Evolutionary conservation across 1,284 basidiomycete species (phyloP).

Genomic region (Fomitopsis betulina): DNA sequence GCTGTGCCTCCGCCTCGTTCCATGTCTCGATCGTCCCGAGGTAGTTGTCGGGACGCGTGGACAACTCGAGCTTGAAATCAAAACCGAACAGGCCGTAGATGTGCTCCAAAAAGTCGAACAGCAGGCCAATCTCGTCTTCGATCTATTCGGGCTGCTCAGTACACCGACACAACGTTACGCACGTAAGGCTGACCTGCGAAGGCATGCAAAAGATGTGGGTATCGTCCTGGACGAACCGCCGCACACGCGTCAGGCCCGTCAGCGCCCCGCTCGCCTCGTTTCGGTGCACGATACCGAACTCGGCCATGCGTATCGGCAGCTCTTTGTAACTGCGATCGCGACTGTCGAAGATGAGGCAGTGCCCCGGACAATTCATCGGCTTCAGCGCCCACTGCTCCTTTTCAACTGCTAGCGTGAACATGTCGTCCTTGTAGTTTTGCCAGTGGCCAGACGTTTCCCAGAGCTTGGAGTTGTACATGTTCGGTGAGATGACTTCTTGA

Average conservation of each 20-base stretch:
- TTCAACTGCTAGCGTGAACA: conserved; percentile 93
- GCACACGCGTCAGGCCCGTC: conserved; percentile 90
- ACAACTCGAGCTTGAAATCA: conserved; percentile 93
- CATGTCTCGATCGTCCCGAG: conserved; percentile 89
- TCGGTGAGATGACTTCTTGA: conserved; percentile 95
- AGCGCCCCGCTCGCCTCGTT: conserved; percentile 97
- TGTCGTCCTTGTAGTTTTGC: conserved; percentile 97
- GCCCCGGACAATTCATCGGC: conserved; percentile 99
- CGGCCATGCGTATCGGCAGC: conserved; percentile 94
- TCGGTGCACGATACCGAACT: conserved; percentile 96
- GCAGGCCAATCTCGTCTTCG: conserved; percentile 78
- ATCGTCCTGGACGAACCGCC: conserved; percentile 97
- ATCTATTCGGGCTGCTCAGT: conserved; percentile 45
- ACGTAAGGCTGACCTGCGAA: conserved; percentile 55
- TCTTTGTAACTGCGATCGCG: conserved; percentile 95
- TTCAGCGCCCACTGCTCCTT: conserved; percentile 95
- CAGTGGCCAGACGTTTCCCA: conserved; percentile 99
- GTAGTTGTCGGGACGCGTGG: conserved; percentile 94
- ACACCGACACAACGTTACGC: neutral
- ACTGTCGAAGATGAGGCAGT: conserved; percentile 95
- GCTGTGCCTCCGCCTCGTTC: conserved; percentile 87
- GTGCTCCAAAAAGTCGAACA: conserved; percentile 95
- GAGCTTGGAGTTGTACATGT: conserved; percentile 95
- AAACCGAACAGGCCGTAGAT: conserved; percentile 98
- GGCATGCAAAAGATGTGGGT: conserved; percentile 97